Evolutionary conservation across 2,329 filamentous ascomycete genomes (phyloP), one percentile per base, ranked within the genome.

Genomic region (Fusarium beomiforme): DNA sequence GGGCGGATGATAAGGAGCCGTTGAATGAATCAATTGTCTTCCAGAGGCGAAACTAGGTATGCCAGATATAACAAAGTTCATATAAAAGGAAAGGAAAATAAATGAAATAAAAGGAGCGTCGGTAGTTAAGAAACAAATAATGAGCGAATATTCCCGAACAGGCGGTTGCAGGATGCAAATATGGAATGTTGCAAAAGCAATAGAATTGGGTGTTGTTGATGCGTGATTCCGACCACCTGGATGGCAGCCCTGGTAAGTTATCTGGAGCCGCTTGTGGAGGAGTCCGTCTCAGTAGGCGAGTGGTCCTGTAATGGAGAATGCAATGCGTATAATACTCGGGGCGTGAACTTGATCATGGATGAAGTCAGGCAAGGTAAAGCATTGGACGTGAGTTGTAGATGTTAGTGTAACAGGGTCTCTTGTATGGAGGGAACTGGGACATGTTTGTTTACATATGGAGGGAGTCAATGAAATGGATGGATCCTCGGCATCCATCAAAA

Each of bases 401-500:
- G 53, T 49, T 53, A 46, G 51, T 65, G 34, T 17, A 65, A 34
- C 64, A 67, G 64, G 56, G 64, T 56, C 34, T 57, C 44, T 47
- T 33, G 60, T 53, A 24, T 54, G 59, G 50, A 29, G 11, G 37
- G 24, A 21, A 56, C 44, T 33, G 66, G 70, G 70, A 69, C 41
- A 55, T 56, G 69, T 69, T 72, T 72, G 70, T 72, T 72, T 72
- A 72, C 70, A 72, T 72, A 72, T 72, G 69, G 43, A 63, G 61
- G 36, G 36, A 42, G 46, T 69, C 59, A 33, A 49, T 47, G 21
- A 47, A 55, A 65, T 63, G 55, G 55, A 56, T 42, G 55, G 55
- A 56, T 42, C 64, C 64, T 71, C 64, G 67, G 66, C 46, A 67
- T 64, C 67, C 67, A 46, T 70, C 66, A 59, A 61, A 69, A 60